These are phyloP conservation scores for Senecio squalidus DNA, from an alignment of 140 eudicot genomes.

Conservation along the genomic window DNA sequence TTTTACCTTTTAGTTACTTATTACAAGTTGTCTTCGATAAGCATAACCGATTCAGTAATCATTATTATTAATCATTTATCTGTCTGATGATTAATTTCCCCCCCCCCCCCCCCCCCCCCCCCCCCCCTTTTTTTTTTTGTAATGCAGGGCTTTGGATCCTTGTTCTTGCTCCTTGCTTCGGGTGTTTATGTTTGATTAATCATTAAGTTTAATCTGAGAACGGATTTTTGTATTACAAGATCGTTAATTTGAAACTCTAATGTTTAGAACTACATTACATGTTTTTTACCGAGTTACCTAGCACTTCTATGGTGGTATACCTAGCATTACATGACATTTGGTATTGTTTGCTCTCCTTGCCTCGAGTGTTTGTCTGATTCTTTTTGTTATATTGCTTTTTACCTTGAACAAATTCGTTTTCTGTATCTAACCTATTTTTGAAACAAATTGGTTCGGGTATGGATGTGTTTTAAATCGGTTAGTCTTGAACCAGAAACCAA, in stretches of 20 bases:
- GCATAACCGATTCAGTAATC: too few relatives aligned
- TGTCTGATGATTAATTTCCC: slow-evolving; percentile 1
- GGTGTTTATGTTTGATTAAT: slow-evolving; percentile 77
- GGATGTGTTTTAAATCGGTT: too few relatives aligned
- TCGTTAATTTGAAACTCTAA: slow-evolving; percentile 7
- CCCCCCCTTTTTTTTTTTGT: slow-evolving; percentile 8
- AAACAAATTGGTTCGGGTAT: too few relatives aligned
- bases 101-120: too few relatives aligned
- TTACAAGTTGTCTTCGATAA: too few relatives aligned
- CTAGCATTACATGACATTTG: not conserved
- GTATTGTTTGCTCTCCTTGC: not conserved
- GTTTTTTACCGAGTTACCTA: slow-evolving; percentile 7
- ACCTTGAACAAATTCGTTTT: too few relatives aligned
- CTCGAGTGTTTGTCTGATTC: too few relatives aligned
- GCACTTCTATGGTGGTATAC: not conserved
- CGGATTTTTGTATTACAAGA: slow-evolving; percentile 18
- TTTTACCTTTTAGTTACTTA: too few relatives aligned
- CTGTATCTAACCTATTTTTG: too few relatives aligned
- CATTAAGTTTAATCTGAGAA: slow-evolving; percentile 6
- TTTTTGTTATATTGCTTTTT: too few relatives aligned
- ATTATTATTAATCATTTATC: too few relatives aligned
- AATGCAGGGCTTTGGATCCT: slow-evolving; percentile 95
- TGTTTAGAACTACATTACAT: slow-evolving; percentile 21
- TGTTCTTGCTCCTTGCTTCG: slow-evolving; percentile 93
- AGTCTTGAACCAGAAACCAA: too few relatives aligned